Conservation (phyloP, 2,329 filamentous ascomycete species). For the Cladosporium sp. region DNA sequence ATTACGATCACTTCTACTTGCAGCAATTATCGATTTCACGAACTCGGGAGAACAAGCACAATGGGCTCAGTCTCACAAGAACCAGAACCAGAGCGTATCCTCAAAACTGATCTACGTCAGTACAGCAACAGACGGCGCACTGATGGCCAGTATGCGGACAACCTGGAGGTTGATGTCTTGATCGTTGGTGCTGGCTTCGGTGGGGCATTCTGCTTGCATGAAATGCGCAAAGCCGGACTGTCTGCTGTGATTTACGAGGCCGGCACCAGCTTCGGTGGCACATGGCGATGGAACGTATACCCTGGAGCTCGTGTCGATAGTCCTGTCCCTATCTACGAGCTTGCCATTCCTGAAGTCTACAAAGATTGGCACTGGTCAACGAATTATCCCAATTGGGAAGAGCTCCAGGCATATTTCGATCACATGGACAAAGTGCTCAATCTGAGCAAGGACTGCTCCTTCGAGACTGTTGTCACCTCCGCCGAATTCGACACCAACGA, state of each 20-base stretch:
- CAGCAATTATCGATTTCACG: not conserved
- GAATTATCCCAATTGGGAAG: slow-evolving; percentile 32
- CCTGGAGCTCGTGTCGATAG: slow-evolving; percentile 43
- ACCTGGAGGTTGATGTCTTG: slow-evolving; percentile 27
- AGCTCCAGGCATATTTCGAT: slow-evolving; percentile 56
- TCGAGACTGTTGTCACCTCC: slow-evolving; percentile 51
- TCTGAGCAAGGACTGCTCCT: slow-evolving; percentile 54
- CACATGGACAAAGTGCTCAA: slow-evolving; percentile 52
- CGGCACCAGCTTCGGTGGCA: slow-evolving; percentile 30
- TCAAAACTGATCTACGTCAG: slow-evolving; percentile 24
- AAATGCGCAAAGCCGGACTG: slow-evolving; percentile 33
- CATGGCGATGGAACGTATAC: slow-evolving; percentile 33
- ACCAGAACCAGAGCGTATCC: slow-evolving; percentile 21
- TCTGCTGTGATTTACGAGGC: slow-evolving; percentile 29
- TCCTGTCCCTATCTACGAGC: slow-evolving; percentile 29
- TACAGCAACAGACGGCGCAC: slow-evolving; percentile 19
- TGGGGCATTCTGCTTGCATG: slow-evolving; percentile 39
- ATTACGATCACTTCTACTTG: not conserved
- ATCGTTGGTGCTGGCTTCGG: slow-evolving; percentile 41
- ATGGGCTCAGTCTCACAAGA: slow-evolving; percentile 8
- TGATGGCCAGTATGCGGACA: slow-evolving; percentile 25
- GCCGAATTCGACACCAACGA: slow-evolving; percentile 47
- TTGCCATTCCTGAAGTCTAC: slow-evolving; percentile 39
- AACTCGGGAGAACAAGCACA: not conserved
- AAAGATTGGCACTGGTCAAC: slow-evolving; percentile 37